Evolutionary conservation across 1,284 basidiomycete species (phyloP), one percentile per base, ranked within the genome.

Genomic region (Leccinum subspadiceum): DNA sequence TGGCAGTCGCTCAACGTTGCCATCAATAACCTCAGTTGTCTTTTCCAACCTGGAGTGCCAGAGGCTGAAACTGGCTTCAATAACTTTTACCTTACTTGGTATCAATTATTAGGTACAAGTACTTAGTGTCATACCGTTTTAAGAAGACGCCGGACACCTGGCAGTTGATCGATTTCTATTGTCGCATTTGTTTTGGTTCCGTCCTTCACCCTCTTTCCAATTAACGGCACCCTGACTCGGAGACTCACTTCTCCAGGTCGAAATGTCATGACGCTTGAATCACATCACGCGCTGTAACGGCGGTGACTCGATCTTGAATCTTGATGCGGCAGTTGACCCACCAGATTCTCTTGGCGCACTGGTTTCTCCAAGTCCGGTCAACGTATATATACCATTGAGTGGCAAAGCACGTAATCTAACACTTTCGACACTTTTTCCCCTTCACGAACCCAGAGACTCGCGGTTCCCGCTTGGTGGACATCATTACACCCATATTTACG

Each of bases 301-400:
- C 17, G 4, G 10, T 33, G 13, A 54, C 58, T 54, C 5, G 10
- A 44, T 44, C 10, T 44, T 5, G 10, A 44, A 44, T 44, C 10
- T 44, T 5, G 10, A 44, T 51, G 17, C 33, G 33, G n/a, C n/a
- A 17, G 2, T 37, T 39, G 20, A 46, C 22, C 10, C 41, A 8
- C 15, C 13, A n/a, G 12, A 13, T 53, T 64, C 31, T 51, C 64
- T 65, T 60, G 67, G 67, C 63, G 57, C 50, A 65, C 63, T 49
- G 65, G 52, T 61, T 55, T 29, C 9, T 24, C 10, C 15, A 15
- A 5, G 8, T 26, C 20, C 17, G 17, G 44, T 12, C 17, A 46
- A 20, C 29, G 9, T 48, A 65, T 65, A 66, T 54, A 56, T 56
- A 37, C 5, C n/a, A 15, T 31, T 10, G 9, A 39, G 22, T 35